Evolutionary conservation across 257 asterid genomes (phyloP), one percentile per base, ranked within the genome.

Genomic region (Lavandula angustifolia): DNA sequence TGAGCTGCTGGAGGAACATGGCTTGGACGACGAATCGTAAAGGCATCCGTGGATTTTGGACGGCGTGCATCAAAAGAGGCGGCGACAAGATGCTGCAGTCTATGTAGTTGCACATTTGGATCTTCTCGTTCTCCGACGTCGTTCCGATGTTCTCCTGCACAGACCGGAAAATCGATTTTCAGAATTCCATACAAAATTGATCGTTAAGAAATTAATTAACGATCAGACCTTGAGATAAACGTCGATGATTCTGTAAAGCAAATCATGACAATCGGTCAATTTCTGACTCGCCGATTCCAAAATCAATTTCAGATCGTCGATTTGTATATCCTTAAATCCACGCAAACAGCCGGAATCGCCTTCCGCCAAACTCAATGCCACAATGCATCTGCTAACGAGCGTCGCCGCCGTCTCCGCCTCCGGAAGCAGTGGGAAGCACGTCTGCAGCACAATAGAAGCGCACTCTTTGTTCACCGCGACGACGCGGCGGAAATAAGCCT

Each of bases 1-100:
- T 81, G 6, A 85, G 85, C 74, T 88, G 98, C 76, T 92, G 95
- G 63, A 88, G 76, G 78, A 89, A 89, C 98, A 92, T 92, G 79
- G 96, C 98, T 73, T 92, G 98, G 75, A 89, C 91, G 0, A 89
- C 85, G 73, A 92, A 89, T 14, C 96, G 58, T 1, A 92, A 76
- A 9, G 98, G 96, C 95, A 92, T 85, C 68, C 78, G 71, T 0
- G 96, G 89, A 60, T 89, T 89, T 65, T 92, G 95, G 3, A 92
- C 98, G 0, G 96, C 96, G 44, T 89, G 91, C 92, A 92, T 89
- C 3, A 92, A 82, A 40, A 80, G 62, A 35, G 56, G 70, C 4
- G 91, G 79, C 1, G 98, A 85, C 9, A 92, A 58, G 13, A 79
- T 78, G 63, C 79, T 78, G 79, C 96, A 92, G 73, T 89, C 95